These are phyloP conservation scores for Rhynchosporium graminicola DNA, from an alignment of 2,329 filamentous ascomycete species.

Conservation along the genomic window DNA sequence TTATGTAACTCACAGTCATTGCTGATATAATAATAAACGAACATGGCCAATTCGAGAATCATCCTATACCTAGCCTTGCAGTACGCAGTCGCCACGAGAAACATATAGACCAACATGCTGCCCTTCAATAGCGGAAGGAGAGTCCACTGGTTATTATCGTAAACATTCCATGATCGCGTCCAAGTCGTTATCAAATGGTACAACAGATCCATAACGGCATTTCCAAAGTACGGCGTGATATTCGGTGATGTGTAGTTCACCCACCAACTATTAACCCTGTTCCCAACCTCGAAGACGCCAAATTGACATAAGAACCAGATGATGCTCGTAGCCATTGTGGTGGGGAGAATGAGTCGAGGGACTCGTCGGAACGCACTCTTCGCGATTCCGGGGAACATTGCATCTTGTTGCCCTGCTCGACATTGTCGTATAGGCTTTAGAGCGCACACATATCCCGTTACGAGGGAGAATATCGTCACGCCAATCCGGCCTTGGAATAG, in stretches of 20 bases:
- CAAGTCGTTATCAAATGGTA: conserved; percentile 53
- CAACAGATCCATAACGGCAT: conserved; percentile 48
- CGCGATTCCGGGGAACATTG: conserved; percentile 55
- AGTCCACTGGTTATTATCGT: conserved; percentile 62
- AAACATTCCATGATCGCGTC: conserved; percentile 51
- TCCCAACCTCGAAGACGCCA: conserved; percentile 57
- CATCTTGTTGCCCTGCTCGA: conserved; percentile 54
- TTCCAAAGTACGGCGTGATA: conserved; percentile 44
- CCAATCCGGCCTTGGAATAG: conserved; percentile 62
- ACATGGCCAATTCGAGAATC: conserved; percentile 48
- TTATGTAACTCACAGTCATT: conserved; percentile 35
- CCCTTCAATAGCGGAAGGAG: conserved; percentile 55
- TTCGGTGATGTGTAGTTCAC: conserved; percentile 52
- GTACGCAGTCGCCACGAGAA: conserved; percentile 52
- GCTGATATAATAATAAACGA: conserved; percentile 48
- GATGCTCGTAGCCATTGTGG: conserved; percentile 54
- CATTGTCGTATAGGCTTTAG: conserved; percentile 60
- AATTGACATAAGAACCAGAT: conserved; percentile 58
- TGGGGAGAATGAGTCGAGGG: conserved; percentile 59
- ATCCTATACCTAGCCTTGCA: conserved; percentile 53
- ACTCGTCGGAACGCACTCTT: conserved; percentile 59
- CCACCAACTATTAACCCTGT: conserved; percentile 61
- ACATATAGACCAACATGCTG: conserved; percentile 56
- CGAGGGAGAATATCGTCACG: conserved; percentile 66
- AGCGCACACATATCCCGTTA: conserved; percentile 65